Base-by-base conservation (phyloP, 2,329 filamentous ascomycete species). In the Incumbomyces delicatus region DNA sequence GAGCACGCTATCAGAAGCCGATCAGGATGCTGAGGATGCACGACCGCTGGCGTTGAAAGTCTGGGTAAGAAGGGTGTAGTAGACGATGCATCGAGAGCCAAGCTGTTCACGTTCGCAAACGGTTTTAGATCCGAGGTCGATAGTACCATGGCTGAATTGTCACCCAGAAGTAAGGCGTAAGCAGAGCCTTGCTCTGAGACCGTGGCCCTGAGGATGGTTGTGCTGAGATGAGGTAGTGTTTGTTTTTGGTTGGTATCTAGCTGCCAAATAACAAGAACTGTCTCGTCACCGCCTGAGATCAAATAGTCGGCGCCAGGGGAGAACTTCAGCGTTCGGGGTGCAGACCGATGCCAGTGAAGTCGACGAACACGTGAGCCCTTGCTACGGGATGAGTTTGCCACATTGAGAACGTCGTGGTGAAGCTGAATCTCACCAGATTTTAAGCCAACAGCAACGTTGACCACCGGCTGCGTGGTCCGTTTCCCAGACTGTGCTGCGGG, bases 301-400 rank as follows among this genome's bases (percentile, higher is more conserved):
- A 98, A 68, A 63, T 98, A 98, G 61, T 95, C 88, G 42, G 90
- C 89, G 73, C 98, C 92, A 55, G 74, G 74, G 12, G 92, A 95
- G 85, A 89, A 96, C 64, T 92, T 94, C 48, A 95, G 74, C 8
- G 86, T 77, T 57, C 85, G 82, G 7, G 95, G 88, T 41, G 83
- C 78, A 56, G 82, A 81, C 57, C 88, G 78, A 65, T 98, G 92
- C 92, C 92, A 98, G 63, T 96, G 92, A 44, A 89, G 72, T 53
- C 83, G 84, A 47, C 82, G 80, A 16, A 76, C 72, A 34, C 77
- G 61, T 12, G 73, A 57, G 46, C 59, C 67, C 65, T 55, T 70
- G 68, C 62, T 63, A 43, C 72, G 73, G 46, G 71, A 67, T 27
- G 22, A 27, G 33, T 62, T 61, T 3, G 60, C 62, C 51, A 77